Base-by-base conservation (phyloP, 2,329 filamentous ascomycete genomes). In the Colletotrichum ledebouriae region DNA sequence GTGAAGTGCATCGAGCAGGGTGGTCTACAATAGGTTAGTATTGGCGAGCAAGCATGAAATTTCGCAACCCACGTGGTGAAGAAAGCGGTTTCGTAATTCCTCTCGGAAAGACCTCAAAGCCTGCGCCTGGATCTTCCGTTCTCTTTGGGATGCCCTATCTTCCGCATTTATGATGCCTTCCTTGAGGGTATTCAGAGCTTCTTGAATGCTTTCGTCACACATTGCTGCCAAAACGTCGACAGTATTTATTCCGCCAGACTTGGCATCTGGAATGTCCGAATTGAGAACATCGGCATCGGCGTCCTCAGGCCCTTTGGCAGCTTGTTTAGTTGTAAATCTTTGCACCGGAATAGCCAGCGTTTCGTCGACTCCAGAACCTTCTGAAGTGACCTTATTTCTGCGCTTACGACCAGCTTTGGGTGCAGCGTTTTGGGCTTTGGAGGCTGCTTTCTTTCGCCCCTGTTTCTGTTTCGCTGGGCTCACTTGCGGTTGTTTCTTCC, bases 191-290 rank as follows among this genome's bases (percentile, higher is more conserved):
- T 79, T 78, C 37, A 90, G 74, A 13, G 81, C 84, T 2, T 81
- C 78, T n/a, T 81, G 82, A 20, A 90, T 80, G 37, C 90, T 82
- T 73, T 91, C 88, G 39, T 88, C 84, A 73, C 87, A 90, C 13
- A 90, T 82, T 70, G 89, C 85, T 6, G 85, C 81, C 42, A 91
- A 80, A 1, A 91, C 88, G 71, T 91, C 89, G 2, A 91, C 80
- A 0, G 86, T 82, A 55, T 88, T 91, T 71, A 90, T 88, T 52
- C 87, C 86, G 22, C 80, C 77, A 15, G 84, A 82, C 71, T 84
- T 85, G 0, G 82, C 79, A 69, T 85, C 87, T 0, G 87, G 85
- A 2, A 89, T 86, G 4, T 86, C 84, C 2, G 78, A 74, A 50
- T 82, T 82, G 4, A 87, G 78, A 0, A 85, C 81, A 50, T 87